A percentile compares a stretch with the other conserved stretches of the same genome.
Evolutionary conservation across 306 rosid species (phyloP).

Genomic region (Parietaria judaica): DNA sequence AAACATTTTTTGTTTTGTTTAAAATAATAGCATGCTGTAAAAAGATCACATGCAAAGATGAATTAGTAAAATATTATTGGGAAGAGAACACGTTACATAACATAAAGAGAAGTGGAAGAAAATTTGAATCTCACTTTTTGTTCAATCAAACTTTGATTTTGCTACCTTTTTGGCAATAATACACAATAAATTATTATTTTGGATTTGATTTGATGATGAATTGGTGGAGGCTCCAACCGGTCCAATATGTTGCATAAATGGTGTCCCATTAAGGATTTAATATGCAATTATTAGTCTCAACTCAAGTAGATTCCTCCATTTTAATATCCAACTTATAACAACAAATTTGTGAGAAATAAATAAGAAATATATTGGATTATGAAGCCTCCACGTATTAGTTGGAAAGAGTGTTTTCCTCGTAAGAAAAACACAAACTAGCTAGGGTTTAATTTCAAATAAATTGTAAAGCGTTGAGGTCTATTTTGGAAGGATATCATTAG

Average conservation of each 20-base stretch:
- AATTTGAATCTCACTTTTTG: constrained; percentile 5
- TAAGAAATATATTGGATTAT: not conserved
- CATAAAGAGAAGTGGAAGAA: not conserved
- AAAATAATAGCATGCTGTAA: too few species aligned
- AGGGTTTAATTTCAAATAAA: constrained; percentile 10
- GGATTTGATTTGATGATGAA: constrained; percentile 5
- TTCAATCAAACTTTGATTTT: constrained; percentile 6
- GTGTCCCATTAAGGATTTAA: constrained; percentile 16
- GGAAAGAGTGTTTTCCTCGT: constrained; percentile 11
- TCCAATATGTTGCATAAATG: constrained; percentile 14
- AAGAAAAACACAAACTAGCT: constrained; percentile 11
- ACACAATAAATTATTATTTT: constrained; percentile 5
- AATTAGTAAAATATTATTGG: too few species aligned
- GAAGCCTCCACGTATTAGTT: constrained; percentile 23
- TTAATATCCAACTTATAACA: constrained; percentile 10
- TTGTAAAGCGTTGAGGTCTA: constrained; percentile 1
- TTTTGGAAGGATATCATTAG: not conserved
- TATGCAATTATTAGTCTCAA: constrained; percentile 26
- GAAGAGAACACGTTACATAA: too few species aligned
- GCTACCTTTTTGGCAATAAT: constrained; percentile 12
- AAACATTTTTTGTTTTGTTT: too few species aligned
- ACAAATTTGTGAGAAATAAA: not conserved
- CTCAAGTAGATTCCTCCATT: constrained; percentile 22
- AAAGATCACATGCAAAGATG: too few species aligned
- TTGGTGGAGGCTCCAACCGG: constrained; percentile 44